Percentiles rank a stretch among this genome's conserved stretches.
Conservation (phyloP, 768 basidiomycete species). For the Leccinum rimulosum region DNA sequence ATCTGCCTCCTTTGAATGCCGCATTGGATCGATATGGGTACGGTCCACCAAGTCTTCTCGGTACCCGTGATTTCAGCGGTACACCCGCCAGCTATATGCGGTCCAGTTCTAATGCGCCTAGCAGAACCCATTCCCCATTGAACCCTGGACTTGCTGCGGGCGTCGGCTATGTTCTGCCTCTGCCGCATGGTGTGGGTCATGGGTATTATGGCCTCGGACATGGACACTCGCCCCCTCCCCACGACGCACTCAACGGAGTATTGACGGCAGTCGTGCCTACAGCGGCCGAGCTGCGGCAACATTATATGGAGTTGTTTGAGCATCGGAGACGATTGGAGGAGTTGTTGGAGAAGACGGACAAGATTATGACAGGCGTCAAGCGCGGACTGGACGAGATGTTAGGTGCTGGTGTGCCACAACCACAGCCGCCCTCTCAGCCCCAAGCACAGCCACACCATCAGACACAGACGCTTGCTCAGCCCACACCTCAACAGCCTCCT, state of each 20-base stretch:
- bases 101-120: slow-evolving; percentile 64
- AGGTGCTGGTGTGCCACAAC: slow-evolving; percentile 25
- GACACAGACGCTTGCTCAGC: slow-evolving; percentile 23
- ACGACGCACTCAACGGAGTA: slow-evolving; percentile 31
- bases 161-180: slow-evolving; percentile 42
- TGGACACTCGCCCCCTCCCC: slow-evolving; percentile 35
- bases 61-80: slow-evolving; percentile 34
- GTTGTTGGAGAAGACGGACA: slow-evolving; percentile 72
- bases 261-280: slow-evolving; percentile 39
- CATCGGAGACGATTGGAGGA: slow-evolving; percentile 67
- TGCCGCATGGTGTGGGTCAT: slow-evolving; percentile 36
- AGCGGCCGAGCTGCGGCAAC: slow-evolving; percentile 63
- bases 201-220: slow-evolving; percentile 39
- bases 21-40: slow-evolving; percentile 40
- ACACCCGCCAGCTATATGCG: slow-evolving; percentile 58
- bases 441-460: slow-evolving; percentile 27
- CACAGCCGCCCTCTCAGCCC: slow-evolving; percentile 20
- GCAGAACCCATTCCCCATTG: slow-evolving; percentile 70
- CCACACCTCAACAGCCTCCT: slow-evolving; percentile 21
- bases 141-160: slow-evolving; percentile 44
- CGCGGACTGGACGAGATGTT: slow-evolving; percentile 77
- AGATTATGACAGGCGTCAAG: slow-evolving; percentile 68
- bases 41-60: slow-evolving; percentile 32
- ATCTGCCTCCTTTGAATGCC: slow-evolving; percentile 58
- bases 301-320: slow-evolving; percentile 63